Conservation (phyloP, 75 land plant species). For the Selaginella moellendorffii region DNA sequence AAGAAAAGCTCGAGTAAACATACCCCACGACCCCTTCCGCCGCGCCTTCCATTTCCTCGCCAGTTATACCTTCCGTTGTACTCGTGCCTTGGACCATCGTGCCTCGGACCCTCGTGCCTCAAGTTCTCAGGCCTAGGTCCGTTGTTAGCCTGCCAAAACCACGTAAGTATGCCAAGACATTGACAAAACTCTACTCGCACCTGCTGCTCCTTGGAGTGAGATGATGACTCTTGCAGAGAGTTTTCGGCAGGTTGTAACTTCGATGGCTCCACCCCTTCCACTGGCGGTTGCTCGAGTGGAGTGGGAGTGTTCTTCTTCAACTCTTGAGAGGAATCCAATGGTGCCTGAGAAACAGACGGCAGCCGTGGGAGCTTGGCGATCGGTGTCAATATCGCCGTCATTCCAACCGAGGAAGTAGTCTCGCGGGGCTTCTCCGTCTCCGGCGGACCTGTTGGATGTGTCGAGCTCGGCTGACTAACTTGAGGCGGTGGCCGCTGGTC, state of each 20-base stretch:
- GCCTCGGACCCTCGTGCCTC: background rate
- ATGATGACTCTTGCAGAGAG: background rate
- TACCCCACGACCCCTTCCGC: background rate
- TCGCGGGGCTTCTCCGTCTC: background rate
- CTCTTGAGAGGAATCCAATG: background rate
- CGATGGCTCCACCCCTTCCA: background rate
- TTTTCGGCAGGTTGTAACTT: too few species aligned
- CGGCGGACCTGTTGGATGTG: constrained; percentile 12
- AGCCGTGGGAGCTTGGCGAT: background rate
- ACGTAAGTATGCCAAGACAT: background rate
- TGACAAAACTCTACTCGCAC: background rate
- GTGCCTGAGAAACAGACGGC: too few species aligned
- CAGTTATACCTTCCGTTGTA: background rate
- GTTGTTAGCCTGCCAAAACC: background rate
- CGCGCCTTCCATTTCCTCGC: background rate
- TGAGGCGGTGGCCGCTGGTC: constrained; percentile 30
- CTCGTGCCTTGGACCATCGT: background rate
- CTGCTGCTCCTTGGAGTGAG: background rate
- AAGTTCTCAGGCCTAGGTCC: background rate
- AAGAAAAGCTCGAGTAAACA: too few species aligned
- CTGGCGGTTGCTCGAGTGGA: too few species aligned
- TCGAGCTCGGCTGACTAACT: constrained; percentile 9
- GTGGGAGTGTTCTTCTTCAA: background rate
- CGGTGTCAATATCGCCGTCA: background rate
- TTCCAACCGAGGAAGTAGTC: background rate